phyloP scores from a whole-genome alignment of 345 rosid species.

The Raphanus raphanistrum region DNA sequence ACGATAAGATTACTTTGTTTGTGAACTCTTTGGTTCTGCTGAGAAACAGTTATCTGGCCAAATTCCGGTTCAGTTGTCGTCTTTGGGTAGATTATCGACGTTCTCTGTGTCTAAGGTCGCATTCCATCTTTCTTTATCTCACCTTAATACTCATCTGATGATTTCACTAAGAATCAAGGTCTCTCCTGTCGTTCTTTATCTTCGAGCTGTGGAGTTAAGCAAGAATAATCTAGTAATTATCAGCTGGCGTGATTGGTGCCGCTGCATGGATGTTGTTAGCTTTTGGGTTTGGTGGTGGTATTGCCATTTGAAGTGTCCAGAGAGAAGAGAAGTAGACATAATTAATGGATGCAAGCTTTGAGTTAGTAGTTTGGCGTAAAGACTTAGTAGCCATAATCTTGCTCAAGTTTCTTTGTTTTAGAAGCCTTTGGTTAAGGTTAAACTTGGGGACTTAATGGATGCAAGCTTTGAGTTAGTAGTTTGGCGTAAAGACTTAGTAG shows the following conservation, averaged over 20 bases:
- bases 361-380: too few relatives aligned
- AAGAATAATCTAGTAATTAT: constrained; percentile 76
- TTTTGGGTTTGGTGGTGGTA: constrained; percentile 82
- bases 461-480: too few relatives aligned
- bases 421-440: too few relatives aligned
- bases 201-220: constrained; percentile 65
- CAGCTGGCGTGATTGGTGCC: constrained; percentile 86
- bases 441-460: too few relatives aligned
- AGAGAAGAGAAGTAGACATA: too few relatives aligned
- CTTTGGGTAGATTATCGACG: constrained; percentile 50
- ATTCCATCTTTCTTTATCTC: constrained; percentile 51
- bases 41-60: constrained; percentile 61
- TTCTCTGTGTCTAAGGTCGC: constrained; percentile 69
- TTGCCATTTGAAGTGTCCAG: constrained; percentile 24
- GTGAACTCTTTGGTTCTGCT: constrained; percentile 56
- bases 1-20: constrained; percentile 68
- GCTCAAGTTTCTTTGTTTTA: too few relatives aligned
- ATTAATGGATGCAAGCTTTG: too few relatives aligned
- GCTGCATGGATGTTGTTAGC: constrained; percentile 68
- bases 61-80: constrained; percentile 27
- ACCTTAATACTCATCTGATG: constrained; percentile 37
- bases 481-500: too few relatives aligned
- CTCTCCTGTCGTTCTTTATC: constrained; percentile 76
- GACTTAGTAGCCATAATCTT: too few relatives aligned
- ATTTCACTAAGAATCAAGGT: constrained; percentile 64